Evolutionary conservation across 257 asterid species (phyloP), one percentile per base, ranked within the genome.

Genomic region (Galeopsis tetrahit): DNA sequence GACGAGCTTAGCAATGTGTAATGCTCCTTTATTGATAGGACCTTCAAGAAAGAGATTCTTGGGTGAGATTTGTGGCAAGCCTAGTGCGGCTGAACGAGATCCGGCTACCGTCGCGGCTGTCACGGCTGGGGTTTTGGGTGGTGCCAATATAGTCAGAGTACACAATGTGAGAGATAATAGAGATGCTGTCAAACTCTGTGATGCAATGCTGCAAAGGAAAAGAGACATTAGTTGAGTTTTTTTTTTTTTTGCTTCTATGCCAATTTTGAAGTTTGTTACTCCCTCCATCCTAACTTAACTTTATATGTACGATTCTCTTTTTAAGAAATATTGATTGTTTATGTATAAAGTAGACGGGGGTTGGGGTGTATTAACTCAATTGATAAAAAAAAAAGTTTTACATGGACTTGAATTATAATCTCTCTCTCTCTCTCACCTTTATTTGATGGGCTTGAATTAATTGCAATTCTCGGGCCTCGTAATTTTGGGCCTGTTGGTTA

Each of bases 11-110:
- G 97, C 96, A 0, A 10, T 82, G 55, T 84, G 97, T 14, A 92
- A 64, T 66, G 92, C 87, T 44, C 99, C 99, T 1, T 13, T 92
- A 39, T 65, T 95, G 43, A 82, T 87, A 36, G 99, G 99, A 13
- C 92, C 96, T 14, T 94, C 99, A 0, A 83, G 99, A 66, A 94
- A 92, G 88, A 87, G 97, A 72, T 94, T 94, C 81, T 79, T 94
- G 72, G 97, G 98, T 0, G 96, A 94, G 72, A 59, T 92, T 39
- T 95, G 97, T 78, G 85, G 76, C 15, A 82, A 61, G 35, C 42
- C 80, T 7, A 63, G 33, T 5, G 97, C 92, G 8, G 73, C 35
- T 7, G 78, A 79, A n/a, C 86, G 99, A 70, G 99, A 95, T 80
- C 59, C 93, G 1, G 98, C 94, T 10, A 95, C 97, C 9, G 82